Base-by-base conservation (phyloP, 257 asterid genomes). In the Capsicum pubescens region DNA sequence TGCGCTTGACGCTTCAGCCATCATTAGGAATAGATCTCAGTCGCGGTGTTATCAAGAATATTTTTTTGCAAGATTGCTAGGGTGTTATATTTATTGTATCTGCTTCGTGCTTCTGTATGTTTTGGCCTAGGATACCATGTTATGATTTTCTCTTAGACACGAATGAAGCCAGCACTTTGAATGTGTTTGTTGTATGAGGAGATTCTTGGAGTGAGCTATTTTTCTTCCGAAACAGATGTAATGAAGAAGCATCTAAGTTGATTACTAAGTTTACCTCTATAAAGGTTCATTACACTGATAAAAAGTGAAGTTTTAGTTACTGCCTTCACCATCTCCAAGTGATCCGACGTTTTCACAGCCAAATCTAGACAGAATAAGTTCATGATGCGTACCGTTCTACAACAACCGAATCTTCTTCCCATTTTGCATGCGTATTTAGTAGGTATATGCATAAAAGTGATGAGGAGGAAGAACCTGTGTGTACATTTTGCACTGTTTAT, bases 81-180 rank as follows among this genome's bases (percentile, higher is more conserved):
- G 44, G 82, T 54, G 82, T 54, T 55, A 16, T 32, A 14, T 26
- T 54, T 77, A 77, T 32, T 32, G 32, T 15, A 54, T 77, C 0
- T 52, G 16, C 66, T 7, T 13, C 32, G 16, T 14, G 19, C 82
- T 77, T 54, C 50, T 15, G 64, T 77, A 54, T 77, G 82, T 77
- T 77, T 32, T 55, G 82, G 13, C 32, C 50, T 54, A 77, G 64
- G 64, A 26, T 54, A 74, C 81, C 81, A 74, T 48, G 59, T 50
- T 26, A 76, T 48, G 7, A 19, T 13, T 55, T 52, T 52, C n/a
- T 52, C 21, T 52, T 52, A 14, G 81, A 76, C 26, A 76, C 36
- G 8, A 13, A 54, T 77, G 64, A 77, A 26, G 46, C 64, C 19
- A 64, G 66, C 82, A 55, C 50, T 54, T 54, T 32, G 64, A 77